These are phyloP conservation scores for Verticillium longisporum DNA, from an alignment of 2,329 filamentous ascomycete genomes.

Conservation along the genomic window DNA sequence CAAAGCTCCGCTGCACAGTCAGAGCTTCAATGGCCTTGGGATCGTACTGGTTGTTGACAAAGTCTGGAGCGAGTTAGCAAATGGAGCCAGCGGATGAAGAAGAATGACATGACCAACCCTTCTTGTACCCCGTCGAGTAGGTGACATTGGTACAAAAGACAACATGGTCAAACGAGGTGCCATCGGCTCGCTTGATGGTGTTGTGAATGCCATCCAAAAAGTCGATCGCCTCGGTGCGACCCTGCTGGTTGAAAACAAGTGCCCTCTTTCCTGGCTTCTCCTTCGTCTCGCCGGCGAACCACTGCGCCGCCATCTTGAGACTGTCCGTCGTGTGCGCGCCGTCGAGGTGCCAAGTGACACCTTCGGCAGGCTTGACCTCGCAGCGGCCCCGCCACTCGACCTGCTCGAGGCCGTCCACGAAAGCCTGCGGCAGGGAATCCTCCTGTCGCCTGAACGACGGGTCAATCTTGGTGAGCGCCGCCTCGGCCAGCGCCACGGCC, in stretches of 20 bases:
- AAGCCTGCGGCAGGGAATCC: constrained; percentile 48
- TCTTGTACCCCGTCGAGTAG: constrained; percentile 44
- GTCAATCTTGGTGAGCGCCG: constrained; percentile 36
- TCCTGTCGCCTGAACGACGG: constrained; percentile 8
- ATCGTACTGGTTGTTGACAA: constrained; percentile 49
- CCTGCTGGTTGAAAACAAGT: constrained; percentile 87
- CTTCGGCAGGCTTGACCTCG: constrained; percentile 47
- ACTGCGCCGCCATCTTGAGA: constrained; percentile 70
- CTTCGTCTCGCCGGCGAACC: constrained; percentile 61
- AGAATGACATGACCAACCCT: constrained; percentile 17
- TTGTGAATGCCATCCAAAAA: constrained; percentile 43
- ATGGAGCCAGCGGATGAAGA: constrained; percentile 1
- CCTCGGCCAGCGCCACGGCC: constrained; percentile 43
- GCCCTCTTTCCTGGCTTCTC: constrained; percentile 31
- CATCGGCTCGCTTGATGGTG: constrained; percentile 21
- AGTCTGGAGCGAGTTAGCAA: constrained; percentile 29
- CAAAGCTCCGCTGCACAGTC: constrained; percentile 45
- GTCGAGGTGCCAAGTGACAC: constrained; percentile 78
- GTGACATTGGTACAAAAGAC: constrained; percentile 80
- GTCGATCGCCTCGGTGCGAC: constrained; percentile 43
- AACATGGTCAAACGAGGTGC: constrained; percentile 57
- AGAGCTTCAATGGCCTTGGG: constrained; percentile 43
- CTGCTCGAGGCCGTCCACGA: constrained; percentile 66
- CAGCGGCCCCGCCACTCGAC: constrained; percentile 78
- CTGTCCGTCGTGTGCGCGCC: constrained; percentile 92